Evolutionary conservation across 441 rosid genomes (phyloP), one percentile per base, ranked within the genome.

Genomic region (Pelargonium australe): DNA sequence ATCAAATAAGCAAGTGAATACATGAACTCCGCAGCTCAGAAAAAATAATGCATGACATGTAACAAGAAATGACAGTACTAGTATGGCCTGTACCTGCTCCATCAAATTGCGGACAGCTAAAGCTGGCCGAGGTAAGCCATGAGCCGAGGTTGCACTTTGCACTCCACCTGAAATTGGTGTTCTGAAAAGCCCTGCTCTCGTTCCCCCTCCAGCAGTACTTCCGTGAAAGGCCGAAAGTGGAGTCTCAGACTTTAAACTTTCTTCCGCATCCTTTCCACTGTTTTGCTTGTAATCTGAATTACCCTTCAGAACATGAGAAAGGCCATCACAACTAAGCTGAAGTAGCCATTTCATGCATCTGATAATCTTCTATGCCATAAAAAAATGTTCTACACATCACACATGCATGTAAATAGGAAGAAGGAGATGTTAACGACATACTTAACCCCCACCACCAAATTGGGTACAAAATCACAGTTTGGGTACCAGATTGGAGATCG

Each of bases 91-190:
- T 82, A 91, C 99, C 95, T 91, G 97, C 72, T 89, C 99, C 90
- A 94, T 82, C 73, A 94, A 85, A 83, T 94, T 94, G 67, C 99
- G 92, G 34, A 91, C 99, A n/a, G 96, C 99, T 69, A 94, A 85
- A 68, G 99, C 85, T 57, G 99, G 99, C 10, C 79, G 85, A 72
- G 94, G 99, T 72, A 94, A 82, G 63, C 96, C 94, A 79, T 94
- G 95, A 66, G 91, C 97, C 2, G 99, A 94, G 67, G 99, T 91
- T 58, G 99, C 99, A 68, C 92, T 94, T 75, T 94, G 99, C 73
- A 94, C 99, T 57, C 99, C 99, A 76, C 99, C 99, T 62, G 97
- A 91, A 79, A 91, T 91, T 62, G 97, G 99, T 49, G 99, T 94
- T 74, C 99, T 85, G 75, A 89, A 94, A 65, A 94, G 94, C 69